Evolutionary conservation across 1,284 basidiomycete species (phyloP).

Genomic region (Melampsora larici-populina): DNA sequence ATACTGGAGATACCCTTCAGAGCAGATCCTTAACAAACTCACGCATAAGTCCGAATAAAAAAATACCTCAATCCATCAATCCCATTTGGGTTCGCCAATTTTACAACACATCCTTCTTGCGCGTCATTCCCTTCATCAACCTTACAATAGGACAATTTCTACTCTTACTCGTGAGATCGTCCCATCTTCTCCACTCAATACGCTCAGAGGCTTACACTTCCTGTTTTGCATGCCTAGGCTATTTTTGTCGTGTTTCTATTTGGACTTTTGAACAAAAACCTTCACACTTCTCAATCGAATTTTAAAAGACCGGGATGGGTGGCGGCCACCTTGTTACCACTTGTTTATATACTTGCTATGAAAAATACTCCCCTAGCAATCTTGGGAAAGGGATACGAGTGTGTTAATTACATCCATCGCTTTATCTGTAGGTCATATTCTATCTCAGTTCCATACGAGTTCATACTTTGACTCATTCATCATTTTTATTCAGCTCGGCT

Average conservation of each 20-base stretch:
- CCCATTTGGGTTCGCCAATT: not conserved
- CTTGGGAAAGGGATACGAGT: slow-evolving; percentile 28
- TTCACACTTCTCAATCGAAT: not conserved
- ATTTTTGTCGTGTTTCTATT: not conserved
- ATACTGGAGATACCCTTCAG: slow-evolving; percentile 9
- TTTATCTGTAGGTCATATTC: slow-evolving; percentile 6
- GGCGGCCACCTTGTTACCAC: slow-evolving; percentile 1
- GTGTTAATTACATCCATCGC: slow-evolving; percentile 16
- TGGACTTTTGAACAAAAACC: slow-evolving; percentile 5
- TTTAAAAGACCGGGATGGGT: slow-evolving; percentile 24
- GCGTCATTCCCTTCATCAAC: not conserved
- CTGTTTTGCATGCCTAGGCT: not conserved
- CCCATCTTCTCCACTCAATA: not conserved
- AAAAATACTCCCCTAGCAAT: slow-evolving; percentile 18
- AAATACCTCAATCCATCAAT: not conserved
- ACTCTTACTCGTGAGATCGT: slow-evolving; percentile 19
- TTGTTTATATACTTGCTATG: slow-evolving; percentile 19
- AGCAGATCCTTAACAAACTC: not conserved
- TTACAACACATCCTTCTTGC: slow-evolving; percentile 5
- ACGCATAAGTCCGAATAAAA: not conserved
- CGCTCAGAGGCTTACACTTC: not conserved
- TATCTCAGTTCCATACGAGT: not conserved
- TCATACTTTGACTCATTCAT: too few relatives aligned
- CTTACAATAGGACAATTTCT: slow-evolving; percentile 17
- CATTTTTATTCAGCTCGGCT: too few relatives aligned